Percentiles rank a stretch among this genome's conserved stretches.
Evolutionary conservation across 202 grass and related monocot species (phyloP).

Genomic region (Hordeum pubiflorum): DNA sequence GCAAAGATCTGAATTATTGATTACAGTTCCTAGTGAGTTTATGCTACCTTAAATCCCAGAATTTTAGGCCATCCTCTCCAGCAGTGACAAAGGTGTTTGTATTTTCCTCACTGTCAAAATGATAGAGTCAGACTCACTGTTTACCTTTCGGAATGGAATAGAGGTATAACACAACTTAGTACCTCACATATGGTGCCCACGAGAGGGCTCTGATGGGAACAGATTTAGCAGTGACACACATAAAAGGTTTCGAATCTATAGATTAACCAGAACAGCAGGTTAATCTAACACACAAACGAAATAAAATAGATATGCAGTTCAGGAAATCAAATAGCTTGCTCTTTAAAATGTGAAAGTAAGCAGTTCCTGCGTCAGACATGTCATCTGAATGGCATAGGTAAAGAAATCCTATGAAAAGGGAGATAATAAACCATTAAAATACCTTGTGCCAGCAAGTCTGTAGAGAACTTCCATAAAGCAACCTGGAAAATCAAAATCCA

Average conservation of each 20-base stretch:
- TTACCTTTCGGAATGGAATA: slow-evolving; percentile 27
- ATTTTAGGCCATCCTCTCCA: slow-evolving; percentile 87
- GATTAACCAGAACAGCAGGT: not conserved
- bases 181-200: slow-evolving; percentile 83
- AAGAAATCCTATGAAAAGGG: not conserved
- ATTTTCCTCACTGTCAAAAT: slow-evolving; percentile 35
- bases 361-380: slow-evolving; percentile 12
- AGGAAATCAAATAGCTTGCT: slow-evolving; percentile 17
- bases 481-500: slow-evolving; percentile 50
- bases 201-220: slow-evolving; percentile 82
- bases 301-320: slow-evolving; percentile 9
- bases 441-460: slow-evolving; percentile 53
- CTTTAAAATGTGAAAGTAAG: not conserved
- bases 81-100: slow-evolving; percentile 78
- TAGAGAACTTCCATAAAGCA: slow-evolving; percentile 81
- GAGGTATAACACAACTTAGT: slow-evolving; percentile 16
- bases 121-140: slow-evolving; percentile 28
- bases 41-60: slow-evolving; percentile 92
- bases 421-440: slow-evolving; percentile 21
- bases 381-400: not conserved
- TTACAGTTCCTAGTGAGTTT: not conserved
- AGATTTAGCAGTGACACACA: slow-evolving; percentile 77
- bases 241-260: slow-evolving; percentile 85
- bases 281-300: slow-evolving; percentile 9
- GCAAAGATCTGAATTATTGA: not conserved